These are phyloP conservation scores for Protea cynaroides DNA, from an alignment of 164 flowering plant species.

Conservation along the genomic window DNA sequence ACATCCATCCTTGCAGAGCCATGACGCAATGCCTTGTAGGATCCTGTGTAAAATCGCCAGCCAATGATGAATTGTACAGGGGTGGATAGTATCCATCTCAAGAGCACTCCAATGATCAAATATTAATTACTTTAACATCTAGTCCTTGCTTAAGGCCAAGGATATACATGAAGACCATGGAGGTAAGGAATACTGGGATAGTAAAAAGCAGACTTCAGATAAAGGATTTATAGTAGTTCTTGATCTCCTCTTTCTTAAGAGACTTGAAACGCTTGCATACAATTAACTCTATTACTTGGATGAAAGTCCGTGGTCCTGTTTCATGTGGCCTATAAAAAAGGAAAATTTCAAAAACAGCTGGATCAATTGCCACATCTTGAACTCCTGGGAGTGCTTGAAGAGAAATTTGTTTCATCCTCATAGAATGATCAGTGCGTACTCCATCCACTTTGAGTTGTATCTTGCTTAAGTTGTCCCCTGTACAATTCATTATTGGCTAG, in stretches of 20 bases:
- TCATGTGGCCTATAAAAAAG: slow-evolving; percentile 60
- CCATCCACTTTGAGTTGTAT: slow-evolving; percentile 68
- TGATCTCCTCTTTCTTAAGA: slow-evolving; percentile 46
- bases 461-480: slow-evolving; percentile 55
- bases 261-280: slow-evolving; percentile 44
- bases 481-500: too few relatives aligned
- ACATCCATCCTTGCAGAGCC: slow-evolving; percentile 98
- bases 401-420: slow-evolving; percentile 42
- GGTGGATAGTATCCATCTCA: too few relatives aligned
- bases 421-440: slow-evolving; percentile 25
- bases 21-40: slow-evolving; percentile 68
- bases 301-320: slow-evolving; percentile 71
- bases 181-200: slow-evolving; percentile 22
- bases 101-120: slow-evolving; percentile 27
- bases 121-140: slow-evolving; percentile 60
- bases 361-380: slow-evolving; percentile 37
- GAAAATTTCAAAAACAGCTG: slow-evolving; percentile 33
- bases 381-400: slow-evolving; percentile 72
- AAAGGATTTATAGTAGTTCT: slow-evolving; percentile 45
- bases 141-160: slow-evolving; percentile 48
- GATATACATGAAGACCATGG: slow-evolving; percentile 85
- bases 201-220: slow-evolving; percentile 81
- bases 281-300: slow-evolving; percentile 54
- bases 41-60: slow-evolving; percentile 71
- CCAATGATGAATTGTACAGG: slow-evolving; percentile 93